A percentile compares a stretch with the other conserved stretches of the same genome.
Evolutionary conservation across 2,329 filamentous ascomycete genomes (phyloP).

Genomic region (Cadophora sp.): DNA sequence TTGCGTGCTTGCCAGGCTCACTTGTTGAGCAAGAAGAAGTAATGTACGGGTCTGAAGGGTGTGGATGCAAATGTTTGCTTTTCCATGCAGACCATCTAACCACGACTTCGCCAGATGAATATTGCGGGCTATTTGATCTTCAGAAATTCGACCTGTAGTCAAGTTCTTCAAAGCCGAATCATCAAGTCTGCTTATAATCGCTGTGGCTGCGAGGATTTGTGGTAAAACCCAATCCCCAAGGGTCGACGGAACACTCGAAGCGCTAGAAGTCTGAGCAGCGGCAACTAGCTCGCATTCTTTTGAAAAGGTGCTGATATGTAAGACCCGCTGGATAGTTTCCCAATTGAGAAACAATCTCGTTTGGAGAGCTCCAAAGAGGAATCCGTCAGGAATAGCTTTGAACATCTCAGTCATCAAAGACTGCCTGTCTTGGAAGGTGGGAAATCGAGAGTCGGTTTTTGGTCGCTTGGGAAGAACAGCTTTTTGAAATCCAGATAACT

Average conservation of each 20-base stretch:
- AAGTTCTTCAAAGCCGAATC: constrained; percentile 23
- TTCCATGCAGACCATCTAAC: constrained; percentile 31
- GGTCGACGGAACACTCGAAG: constrained; percentile 18
- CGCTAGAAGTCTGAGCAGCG: constrained; percentile 11
- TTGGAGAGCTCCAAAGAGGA: constrained; percentile 23
- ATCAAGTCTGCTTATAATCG: constrained; percentile 29
- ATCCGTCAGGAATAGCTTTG: constrained; percentile 24
- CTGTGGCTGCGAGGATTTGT: constrained; percentile 31
- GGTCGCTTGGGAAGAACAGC: constrained; percentile 19
- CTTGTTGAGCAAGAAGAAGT: constrained; percentile 29
- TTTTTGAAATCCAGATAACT: constrained; percentile 31
- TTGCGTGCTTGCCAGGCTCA: constrained; percentile 44
- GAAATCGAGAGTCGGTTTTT: not conserved
- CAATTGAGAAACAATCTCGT: constrained; percentile 30
- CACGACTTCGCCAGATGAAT: constrained; percentile 28
- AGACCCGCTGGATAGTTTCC: constrained; percentile 31
- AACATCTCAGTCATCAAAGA: constrained; percentile 31
- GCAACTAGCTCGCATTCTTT: constrained; percentile 27
- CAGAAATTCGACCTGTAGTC: constrained; percentile 17
- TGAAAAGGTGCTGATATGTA: constrained; percentile 34
- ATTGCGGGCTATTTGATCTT: constrained; percentile 27
- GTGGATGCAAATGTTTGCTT: constrained; percentile 27
- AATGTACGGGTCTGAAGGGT: constrained; percentile 29
- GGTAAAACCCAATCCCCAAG: constrained; percentile 28
- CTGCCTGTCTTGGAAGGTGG: constrained; percentile 16